phyloP scores from a whole-genome alignment of 768 basidiomycete species.

The Phaffia tasmanica region DNA sequence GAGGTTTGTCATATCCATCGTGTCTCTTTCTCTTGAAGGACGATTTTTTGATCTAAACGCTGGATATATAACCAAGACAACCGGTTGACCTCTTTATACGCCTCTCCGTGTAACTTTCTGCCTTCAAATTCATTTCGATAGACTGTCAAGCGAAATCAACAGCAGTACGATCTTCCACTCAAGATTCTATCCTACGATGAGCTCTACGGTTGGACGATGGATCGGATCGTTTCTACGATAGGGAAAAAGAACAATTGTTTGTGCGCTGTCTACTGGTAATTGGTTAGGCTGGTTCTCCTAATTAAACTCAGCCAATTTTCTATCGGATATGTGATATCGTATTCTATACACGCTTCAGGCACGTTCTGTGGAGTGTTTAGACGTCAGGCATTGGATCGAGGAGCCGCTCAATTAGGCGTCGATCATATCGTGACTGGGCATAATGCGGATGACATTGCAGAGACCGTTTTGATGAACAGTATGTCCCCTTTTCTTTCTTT shows the following conservation, averaged over 20 bases:
- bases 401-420: constrained; percentile 73
- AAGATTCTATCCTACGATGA: constrained; percentile 94
- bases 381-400: constrained; percentile 88
- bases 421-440: constrained; percentile 98
- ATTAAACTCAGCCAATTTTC: not conserved
- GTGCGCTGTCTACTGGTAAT: constrained; percentile 21
- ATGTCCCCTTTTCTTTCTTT: constrained; percentile 34
- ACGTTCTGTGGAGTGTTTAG: constrained; percentile 98
- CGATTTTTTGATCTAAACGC: not conserved
- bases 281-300: not conserved
- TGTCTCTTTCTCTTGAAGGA: constrained; percentile 21
- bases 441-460: constrained; percentile 98
- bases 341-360: constrained; percentile 31
- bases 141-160: constrained; percentile 96
- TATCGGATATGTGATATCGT: not conserved
- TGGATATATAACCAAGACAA: not conserved
- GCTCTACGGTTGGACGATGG: constrained; percentile 99
- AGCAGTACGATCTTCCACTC: constrained; percentile 86
- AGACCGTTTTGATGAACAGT: constrained; percentile 99
- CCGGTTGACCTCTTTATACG: not conserved
- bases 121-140: constrained; percentile 35
- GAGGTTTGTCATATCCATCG: constrained; percentile 48
- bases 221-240: constrained; percentile 82
- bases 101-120: constrained; percentile 19
- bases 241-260: constrained; percentile 91